Evolutionary conservation across 2,329 filamentous ascomycete genomes (phyloP), one percentile per base, ranked within the genome.

Genomic region (Penicillium glabrum): DNA sequence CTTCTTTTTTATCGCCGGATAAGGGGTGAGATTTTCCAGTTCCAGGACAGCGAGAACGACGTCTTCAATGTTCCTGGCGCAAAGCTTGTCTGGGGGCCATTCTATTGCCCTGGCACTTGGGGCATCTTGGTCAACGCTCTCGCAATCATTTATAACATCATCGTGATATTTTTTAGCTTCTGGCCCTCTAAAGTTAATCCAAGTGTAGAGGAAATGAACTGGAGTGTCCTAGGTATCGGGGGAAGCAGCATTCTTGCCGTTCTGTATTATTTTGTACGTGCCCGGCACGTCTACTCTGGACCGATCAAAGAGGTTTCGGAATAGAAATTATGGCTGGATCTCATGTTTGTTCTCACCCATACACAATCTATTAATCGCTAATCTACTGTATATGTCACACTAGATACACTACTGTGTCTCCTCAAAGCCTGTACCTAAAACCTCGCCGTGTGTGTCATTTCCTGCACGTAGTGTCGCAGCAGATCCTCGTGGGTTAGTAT

Each of bases 101-200:
- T 70, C 53, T 67, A 65, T 21, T 39, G 68, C 0, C 64, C 64
- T 1, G 67, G 69, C 0, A 60, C 67, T 14, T 74, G 61, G 46
- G 80, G 80, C 0, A 67, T 78, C 3, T 54, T 70, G 1, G 64
- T 82, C 54, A 82, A 82, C 53, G 45, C 69, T 3, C 78, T 73
- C 55, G 77, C 78, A 0, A 66, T 80, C 14, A 41, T 72, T 5
- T 84, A 80, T 61, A 72, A 80, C n/a, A 63, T 73, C 1, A 73
- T 80, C 44, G 72, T 79, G 4, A 76, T 81, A 53, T 72, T 82
- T 56, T 80, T 82, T 61, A 72, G 73, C 46, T 81, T 81, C 59
- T 83, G 81, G 67, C 82, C 82, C 0, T 63, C 59, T 0, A 26
- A 62, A 3, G 67, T 74, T 35, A 60, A 68, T 1, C 75, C 79